These are phyloP conservation scores for Aspergillus sp. DNA, from an alignment of 2,329 filamentous ascomycete species.

Conservation along the genomic window DNA sequence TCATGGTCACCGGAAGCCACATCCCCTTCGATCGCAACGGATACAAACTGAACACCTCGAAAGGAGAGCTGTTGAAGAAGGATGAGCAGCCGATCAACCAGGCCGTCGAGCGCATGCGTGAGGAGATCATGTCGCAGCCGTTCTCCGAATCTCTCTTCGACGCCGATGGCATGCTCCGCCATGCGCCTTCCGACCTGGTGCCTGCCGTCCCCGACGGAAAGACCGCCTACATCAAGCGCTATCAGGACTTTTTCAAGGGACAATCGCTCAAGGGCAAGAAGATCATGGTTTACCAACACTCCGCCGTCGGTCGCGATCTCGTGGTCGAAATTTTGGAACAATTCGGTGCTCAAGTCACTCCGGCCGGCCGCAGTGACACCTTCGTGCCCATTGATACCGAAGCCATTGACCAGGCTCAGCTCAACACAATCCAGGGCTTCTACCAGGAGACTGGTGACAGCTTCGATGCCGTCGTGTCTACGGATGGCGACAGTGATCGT, in stretches of 20 bases:
- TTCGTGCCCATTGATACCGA: slow-evolving; percentile 37
- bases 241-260: slow-evolving; percentile 31
- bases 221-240: slow-evolving; percentile 29
- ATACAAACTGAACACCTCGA: slow-evolving; percentile 35
- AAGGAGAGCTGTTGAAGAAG: slow-evolving; percentile 34
- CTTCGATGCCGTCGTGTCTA: slow-evolving; percentile 33
- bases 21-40: slow-evolving; percentile 38
- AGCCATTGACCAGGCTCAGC: slow-evolving; percentile 33
- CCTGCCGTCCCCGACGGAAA: slow-evolving; percentile 20
- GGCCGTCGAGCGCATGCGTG: slow-evolving; percentile 24
- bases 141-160: slow-evolving; percentile 30
- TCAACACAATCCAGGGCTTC: slow-evolving; percentile 29
- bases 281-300: slow-evolving; percentile 34
- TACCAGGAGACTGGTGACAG: slow-evolving; percentile 22
- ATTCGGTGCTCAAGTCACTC: slow-evolving; percentile 28
- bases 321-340: slow-evolving; percentile 29
- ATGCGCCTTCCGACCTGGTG: slow-evolving; percentile 13
- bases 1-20: slow-evolving; percentile 38
- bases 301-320: slow-evolving; percentile 35
- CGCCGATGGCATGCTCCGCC: slow-evolving; percentile 27
- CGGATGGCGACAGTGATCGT: slow-evolving; percentile 36
- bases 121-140: slow-evolving; percentile 25
- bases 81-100: slow-evolving; percentile 33
- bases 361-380: slow-evolving; percentile 33
- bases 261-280: slow-evolving; percentile 28